Evolutionary conservation across 2,329 filamentous ascomycete genomes (phyloP).

Genomic region (Cladosporium phlei): DNA sequence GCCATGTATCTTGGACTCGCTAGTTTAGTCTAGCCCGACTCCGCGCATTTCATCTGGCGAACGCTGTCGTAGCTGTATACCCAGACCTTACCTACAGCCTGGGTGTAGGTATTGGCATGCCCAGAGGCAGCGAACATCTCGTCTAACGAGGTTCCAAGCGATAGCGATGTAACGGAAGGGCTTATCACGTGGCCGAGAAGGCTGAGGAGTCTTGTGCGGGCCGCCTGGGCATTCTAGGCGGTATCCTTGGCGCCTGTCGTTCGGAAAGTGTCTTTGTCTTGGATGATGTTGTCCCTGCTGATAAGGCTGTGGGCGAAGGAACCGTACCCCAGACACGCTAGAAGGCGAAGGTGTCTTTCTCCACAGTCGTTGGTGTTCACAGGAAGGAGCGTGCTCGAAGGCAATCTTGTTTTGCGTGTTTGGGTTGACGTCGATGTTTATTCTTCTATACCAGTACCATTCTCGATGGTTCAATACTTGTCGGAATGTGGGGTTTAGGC

Average conservation of each 20-base stretch:
- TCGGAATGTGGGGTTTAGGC: too few relatives aligned
- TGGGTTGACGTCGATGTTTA: too few relatives aligned
- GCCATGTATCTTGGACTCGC: not conserved
- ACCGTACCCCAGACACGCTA: too few relatives aligned
- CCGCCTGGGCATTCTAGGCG: slow-evolving; percentile 4
- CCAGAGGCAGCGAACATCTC: slow-evolving; percentile 1
- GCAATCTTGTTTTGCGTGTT: too few relatives aligned
- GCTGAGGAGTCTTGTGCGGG: not conserved
- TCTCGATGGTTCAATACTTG: too few relatives aligned
- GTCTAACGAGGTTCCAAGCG: not conserved
- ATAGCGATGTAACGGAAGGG: slow-evolving; percentile 3
- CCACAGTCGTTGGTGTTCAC: too few relatives aligned
- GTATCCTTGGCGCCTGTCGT: not conserved
- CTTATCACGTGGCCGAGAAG: slow-evolving; percentile 1
- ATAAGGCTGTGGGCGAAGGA: too few relatives aligned
- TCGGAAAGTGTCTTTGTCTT: too few relatives aligned
- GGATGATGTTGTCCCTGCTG: too few relatives aligned
- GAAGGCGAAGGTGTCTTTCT: too few relatives aligned
- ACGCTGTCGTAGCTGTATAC: not conserved
- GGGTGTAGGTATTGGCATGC: slow-evolving; percentile 3
- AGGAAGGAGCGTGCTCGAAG: too few relatives aligned
- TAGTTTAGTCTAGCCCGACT: not conserved
- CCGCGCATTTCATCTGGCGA: not conserved
- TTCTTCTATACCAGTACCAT: too few relatives aligned
- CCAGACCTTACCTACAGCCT: not conserved